Evolutionary conservation across 306 rosid species (phyloP), one percentile per base, ranked within the genome.

Genomic region (Rosa chinensis): DNA sequence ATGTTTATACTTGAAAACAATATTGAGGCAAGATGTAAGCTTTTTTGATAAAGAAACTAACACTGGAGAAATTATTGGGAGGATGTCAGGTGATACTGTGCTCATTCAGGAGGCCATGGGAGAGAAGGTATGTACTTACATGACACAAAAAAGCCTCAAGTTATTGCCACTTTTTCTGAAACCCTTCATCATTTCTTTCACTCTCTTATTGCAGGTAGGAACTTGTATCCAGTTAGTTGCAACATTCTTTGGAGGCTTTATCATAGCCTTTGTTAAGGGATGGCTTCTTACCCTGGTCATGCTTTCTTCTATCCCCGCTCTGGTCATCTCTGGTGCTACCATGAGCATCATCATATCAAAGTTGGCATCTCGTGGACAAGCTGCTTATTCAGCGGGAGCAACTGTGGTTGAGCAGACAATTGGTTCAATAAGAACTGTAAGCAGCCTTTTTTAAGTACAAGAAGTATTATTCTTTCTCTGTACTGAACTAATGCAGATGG

Each of bases 21-120:
- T 82, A 62, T 25, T 82, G 61, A 77, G 78, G 67, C 85, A 82
- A 77, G 85, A 82, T 50, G 72, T 82, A 11, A 37, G 78, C 8
- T 82, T 82, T 76, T 82, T 82, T 40, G 85, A 82, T 23, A 77
- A 53, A 45, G 85, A 82, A 77, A 77, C 55, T 4, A 71, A 72
- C 43, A 82, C 85, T 2, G 85, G 85, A 52, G 85, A 82, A 77
- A 53, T 82, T 16, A 28, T 77, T 18, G 80, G 77, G 10, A 70
- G 84, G 52, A 81, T 81, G 84, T 81, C 84, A 8, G 80, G 84
- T 37, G 84, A 81, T 35, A 81, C 84, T 16, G 75, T 81, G 62
- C 84, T 81, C 20, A 81, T 75, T 25, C 80, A 82, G 47, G 85
- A 82, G 40, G 85, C 85, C 37, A 63, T 82, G 85, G 85, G 85